Conservation (phyloP, 805 yeast genomes). For the Ogataea haglerorum region DNA sequence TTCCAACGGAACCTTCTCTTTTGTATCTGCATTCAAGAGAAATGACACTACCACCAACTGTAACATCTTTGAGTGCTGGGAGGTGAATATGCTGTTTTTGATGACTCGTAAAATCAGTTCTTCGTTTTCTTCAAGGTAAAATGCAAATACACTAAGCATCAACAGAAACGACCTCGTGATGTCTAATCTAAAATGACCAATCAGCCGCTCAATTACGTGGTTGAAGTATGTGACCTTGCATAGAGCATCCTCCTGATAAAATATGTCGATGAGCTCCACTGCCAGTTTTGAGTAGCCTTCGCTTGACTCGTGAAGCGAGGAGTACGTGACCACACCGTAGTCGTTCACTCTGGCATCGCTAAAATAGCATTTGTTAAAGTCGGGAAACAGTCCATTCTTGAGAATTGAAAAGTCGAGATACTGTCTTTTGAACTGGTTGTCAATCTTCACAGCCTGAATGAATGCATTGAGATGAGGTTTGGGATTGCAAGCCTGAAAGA, state of each 20-base stretch:
- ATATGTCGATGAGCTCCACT: constrained; percentile 43
- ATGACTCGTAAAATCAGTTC: constrained; percentile 49
- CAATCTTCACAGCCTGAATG: constrained; percentile 27
- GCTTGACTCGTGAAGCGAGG: constrained; percentile 66
- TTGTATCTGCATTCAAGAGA: constrained; percentile 39
- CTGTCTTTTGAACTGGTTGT: constrained; percentile 25
- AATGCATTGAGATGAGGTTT: constrained; percentile 18
- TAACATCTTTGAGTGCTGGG: constrained; percentile 16
- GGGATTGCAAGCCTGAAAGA: constrained; percentile 27
- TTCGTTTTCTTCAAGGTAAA: constrained; percentile 42
- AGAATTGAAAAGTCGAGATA: constrained; percentile 28
- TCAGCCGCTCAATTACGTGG: constrained; percentile 50
- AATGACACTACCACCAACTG: constrained; percentile 24
- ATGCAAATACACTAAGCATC: constrained; percentile 50
- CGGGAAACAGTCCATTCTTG: constrained; percentile 29
- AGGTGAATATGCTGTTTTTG: constrained; percentile 49
- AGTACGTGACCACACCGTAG: constrained; percentile 39
- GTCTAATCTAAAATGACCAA: constrained; percentile 76
- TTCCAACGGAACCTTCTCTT: constrained; percentile 25
- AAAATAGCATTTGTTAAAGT: constrained; percentile 28
- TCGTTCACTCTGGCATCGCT: constrained; percentile 30
- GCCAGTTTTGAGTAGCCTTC: constrained; percentile 74
- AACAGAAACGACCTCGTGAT: constrained; percentile 66
- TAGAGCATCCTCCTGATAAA: constrained; percentile 38
- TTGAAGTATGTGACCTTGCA: constrained; percentile 43